Conservation (phyloP, 1,139 yeast genomes). For the Petasospora fabianii region DNA sequence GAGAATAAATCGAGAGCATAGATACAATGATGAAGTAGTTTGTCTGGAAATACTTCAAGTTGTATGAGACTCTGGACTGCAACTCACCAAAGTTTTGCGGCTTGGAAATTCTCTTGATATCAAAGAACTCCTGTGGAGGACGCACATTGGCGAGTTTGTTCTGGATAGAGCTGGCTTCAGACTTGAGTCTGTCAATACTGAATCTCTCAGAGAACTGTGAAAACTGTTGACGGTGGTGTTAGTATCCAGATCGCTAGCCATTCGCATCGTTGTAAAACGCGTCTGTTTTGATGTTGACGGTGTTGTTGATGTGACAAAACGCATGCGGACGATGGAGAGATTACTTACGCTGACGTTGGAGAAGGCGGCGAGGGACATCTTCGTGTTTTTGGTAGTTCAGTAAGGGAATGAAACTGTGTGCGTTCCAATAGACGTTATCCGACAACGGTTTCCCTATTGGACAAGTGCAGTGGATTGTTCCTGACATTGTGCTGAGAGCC, state of each 20-base stretch:
- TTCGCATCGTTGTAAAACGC: background rate
- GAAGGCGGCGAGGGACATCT: slow-evolving; percentile 26
- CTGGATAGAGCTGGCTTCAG: slow-evolving; percentile 48
- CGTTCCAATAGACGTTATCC: too few species aligned
- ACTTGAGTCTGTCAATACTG: slow-evolving; percentile 46
- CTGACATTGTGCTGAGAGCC: too few species aligned
- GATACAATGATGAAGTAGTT: slow-evolving; percentile 78
- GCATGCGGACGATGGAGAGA: background rate
- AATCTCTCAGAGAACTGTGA: slow-evolving; percentile 46
- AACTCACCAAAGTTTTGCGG: slow-evolving; percentile 88
- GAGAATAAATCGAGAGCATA: slow-evolving; percentile 63
- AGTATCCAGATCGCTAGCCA: slow-evolving; percentile 1
- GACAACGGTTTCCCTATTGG: too few species aligned
- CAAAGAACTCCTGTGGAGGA: slow-evolving; percentile 93
- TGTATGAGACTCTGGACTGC: slow-evolving; percentile 84
- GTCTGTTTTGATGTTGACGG: too few species aligned
- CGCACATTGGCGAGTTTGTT: slow-evolving; percentile 67
- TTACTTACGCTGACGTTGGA: slow-evolving; percentile 29
- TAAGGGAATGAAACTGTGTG: too few species aligned
- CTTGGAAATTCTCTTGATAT: slow-evolving; percentile 81
- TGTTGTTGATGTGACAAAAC: background rate
- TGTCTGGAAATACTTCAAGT: slow-evolving; percentile 81
- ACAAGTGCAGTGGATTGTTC: too few species aligned
- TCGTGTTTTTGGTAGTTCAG: too few species aligned
- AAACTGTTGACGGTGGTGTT: slow-evolving; percentile 23